A percentile compares a stretch with the other conserved stretches of the same genome.
Conservation (phyloP, 2,329 filamentous ascomycete species). For the Microsporum audouinii region DNA sequence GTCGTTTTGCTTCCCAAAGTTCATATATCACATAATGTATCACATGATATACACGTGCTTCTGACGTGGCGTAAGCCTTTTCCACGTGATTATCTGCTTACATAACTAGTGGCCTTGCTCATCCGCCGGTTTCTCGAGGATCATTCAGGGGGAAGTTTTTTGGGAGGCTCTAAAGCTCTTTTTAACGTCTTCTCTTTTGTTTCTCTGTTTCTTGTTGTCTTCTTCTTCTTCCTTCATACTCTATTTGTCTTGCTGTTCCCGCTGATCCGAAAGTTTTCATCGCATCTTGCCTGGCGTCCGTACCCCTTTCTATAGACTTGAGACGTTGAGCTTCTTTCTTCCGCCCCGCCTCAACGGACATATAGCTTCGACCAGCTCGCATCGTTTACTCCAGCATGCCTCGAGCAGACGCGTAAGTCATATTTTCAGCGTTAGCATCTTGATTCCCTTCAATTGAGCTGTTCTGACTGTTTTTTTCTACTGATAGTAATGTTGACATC, state of each 20-base stretch:
- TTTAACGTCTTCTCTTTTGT: background rate
- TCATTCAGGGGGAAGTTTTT: background rate
- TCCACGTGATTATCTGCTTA: too few species aligned
- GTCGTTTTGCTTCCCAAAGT: too few species aligned
- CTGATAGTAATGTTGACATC: slow-evolving; percentile 74
- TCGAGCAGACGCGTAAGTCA: background rate
- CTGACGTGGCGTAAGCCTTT: too few species aligned
- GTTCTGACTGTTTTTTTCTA: background rate
- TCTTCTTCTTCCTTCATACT: background rate
- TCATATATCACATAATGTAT: too few species aligned
- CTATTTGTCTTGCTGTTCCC: background rate
- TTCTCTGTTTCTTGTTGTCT: background rate
- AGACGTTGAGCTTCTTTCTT: background rate
- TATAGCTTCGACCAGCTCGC: background rate
- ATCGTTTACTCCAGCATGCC: background rate
- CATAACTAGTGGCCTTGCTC: too few species aligned
- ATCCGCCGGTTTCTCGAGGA: too few species aligned
- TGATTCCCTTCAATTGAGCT: background rate
- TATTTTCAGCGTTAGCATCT: background rate
- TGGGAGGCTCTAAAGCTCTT: background rate
- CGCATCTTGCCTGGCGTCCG: background rate
- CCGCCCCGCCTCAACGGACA: background rate
- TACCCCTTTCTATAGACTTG: background rate
- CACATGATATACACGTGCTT: too few species aligned
- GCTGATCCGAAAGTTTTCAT: background rate